Conservation (phyloP, 2,329 filamentous ascomycete species). For the Scedosporium aurantiacum region DNA sequence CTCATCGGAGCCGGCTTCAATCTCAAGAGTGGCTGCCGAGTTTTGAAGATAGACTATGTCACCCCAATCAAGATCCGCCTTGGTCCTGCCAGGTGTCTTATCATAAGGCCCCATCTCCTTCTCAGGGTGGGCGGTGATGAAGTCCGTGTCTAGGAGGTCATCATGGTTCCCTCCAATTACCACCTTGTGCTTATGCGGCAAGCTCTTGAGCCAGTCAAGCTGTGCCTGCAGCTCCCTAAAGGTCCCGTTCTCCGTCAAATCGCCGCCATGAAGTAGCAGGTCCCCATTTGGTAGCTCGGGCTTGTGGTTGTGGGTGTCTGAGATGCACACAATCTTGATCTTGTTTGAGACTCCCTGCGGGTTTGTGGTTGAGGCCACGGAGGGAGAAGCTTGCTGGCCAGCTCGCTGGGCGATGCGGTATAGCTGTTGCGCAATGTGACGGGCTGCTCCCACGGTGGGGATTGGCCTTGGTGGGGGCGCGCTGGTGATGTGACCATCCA, state of each 20-base stretch:
- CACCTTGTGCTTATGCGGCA: slow-evolving; percentile 36
- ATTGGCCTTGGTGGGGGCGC: background rate
- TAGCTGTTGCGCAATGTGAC: background rate
- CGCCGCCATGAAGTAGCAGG: slow-evolving; percentile 35
- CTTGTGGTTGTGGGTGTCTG: slow-evolving; percentile 30
- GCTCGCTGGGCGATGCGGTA: slow-evolving; percentile 1
- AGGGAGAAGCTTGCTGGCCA: background rate
- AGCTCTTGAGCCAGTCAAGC: slow-evolving; percentile 48
- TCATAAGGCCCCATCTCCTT: background rate
- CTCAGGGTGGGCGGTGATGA: slow-evolving; percentile 18
- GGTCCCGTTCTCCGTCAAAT: slow-evolving; percentile 48
- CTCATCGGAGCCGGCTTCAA: slow-evolving; percentile 21
- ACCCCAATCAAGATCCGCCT: slow-evolving; percentile 46
- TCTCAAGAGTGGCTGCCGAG: slow-evolving; percentile 49
- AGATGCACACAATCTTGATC: slow-evolving; percentile 6
- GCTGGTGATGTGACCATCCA: background rate
- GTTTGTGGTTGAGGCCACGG: background rate
- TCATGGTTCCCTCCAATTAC: slow-evolving; percentile 38
- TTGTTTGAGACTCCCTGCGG: background rate
- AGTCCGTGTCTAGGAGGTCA: slow-evolving; percentile 27
- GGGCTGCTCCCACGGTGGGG: background rate
- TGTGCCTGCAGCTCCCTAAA: slow-evolving; percentile 67
- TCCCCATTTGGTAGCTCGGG: slow-evolving; percentile 28
- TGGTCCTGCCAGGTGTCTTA: slow-evolving; percentile 2
- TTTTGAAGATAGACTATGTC: slow-evolving; percentile 68